A percentile compares a stretch with the other conserved stretches of the same genome.
Conservation (phyloP, 169 alveolate genomes). For the Cryptosporidium ubiquitum region DNA sequence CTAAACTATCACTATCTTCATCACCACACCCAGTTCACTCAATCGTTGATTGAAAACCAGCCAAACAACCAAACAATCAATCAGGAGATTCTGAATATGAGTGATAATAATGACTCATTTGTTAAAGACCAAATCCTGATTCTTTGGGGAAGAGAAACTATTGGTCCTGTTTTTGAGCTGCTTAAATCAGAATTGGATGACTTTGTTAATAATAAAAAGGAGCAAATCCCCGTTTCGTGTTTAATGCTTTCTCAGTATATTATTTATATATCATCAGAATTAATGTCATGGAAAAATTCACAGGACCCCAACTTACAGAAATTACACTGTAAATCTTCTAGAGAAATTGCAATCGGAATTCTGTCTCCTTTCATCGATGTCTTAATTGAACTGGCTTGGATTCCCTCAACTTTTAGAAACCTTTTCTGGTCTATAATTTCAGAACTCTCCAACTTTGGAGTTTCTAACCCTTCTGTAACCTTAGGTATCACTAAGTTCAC, state of each 20-base stretch:
- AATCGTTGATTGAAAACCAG: constrained; percentile 23
- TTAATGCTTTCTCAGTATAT: constrained; percentile 62
- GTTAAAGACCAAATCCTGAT: constrained; percentile 36
- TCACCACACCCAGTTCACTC: constrained; percentile 67
- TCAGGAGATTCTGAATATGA: constrained; percentile 9
- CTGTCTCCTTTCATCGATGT: constrained; percentile 51
- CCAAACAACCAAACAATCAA: not conserved
- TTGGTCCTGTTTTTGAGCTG: constrained; percentile 56
- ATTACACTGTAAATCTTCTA: constrained; percentile 28
- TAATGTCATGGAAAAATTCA: constrained; percentile 19
- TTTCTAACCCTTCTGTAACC: constrained; percentile 42
- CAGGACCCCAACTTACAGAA: not conserved
- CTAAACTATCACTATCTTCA: constrained; percentile 24
- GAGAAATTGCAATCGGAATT: constrained; percentile 48
- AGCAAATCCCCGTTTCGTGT: constrained; percentile 12
- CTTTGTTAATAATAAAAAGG: not conserved
- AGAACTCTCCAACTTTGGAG: constrained; percentile 54
- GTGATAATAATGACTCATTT: constrained; percentile 37
- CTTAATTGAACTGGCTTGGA: constrained; percentile 58
- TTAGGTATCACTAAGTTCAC: constrained; percentile 31
- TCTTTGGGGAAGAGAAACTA: constrained; percentile 66
- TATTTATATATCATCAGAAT: constrained; percentile 53
- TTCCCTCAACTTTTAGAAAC: constrained; percentile 41
- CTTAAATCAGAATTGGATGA: constrained; percentile 33
- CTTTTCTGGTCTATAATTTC: constrained; percentile 61